phyloP scores from a whole-genome alignment of 2,329 filamentous ascomycete genomes.

The Penicillium sp. region DNA sequence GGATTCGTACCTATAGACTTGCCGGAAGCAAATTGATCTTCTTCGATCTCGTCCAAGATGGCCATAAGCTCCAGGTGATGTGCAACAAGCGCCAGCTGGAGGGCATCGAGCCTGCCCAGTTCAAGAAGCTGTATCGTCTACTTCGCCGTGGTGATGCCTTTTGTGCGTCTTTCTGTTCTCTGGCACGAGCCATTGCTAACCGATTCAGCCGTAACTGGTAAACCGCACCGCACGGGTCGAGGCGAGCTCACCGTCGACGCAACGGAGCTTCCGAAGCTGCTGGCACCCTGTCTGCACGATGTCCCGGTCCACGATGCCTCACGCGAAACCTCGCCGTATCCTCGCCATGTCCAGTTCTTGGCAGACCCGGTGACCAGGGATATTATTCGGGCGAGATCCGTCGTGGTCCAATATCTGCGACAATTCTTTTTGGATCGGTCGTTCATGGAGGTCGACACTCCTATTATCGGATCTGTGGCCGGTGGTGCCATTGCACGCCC shows the following conservation, averaged over 20 bases:
- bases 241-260: slow-evolving; percentile 75
- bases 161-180: slow-evolving; percentile 55
- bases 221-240: slow-evolving; percentile 65
- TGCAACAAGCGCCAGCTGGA: slow-evolving; percentile 58
- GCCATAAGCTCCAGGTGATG: slow-evolving; percentile 71
- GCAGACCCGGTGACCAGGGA: slow-evolving; percentile 68
- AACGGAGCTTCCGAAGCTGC: slow-evolving; percentile 64
- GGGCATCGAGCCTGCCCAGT: slow-evolving; percentile 41
- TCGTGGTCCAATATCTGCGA: slow-evolving; percentile 71
- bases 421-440: slow-evolving; percentile 67
- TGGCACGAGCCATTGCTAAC: slow-evolving; percentile 6
- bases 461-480: slow-evolving; percentile 76
- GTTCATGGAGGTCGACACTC: slow-evolving; percentile 88
- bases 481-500: slow-evolving; percentile 86
- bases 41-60: slow-evolving; percentile 73
- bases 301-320: slow-evolving; percentile 70
- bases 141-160: slow-evolving; percentile 80
- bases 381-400: slow-evolving; percentile 69
- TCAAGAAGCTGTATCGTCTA: slow-evolving; percentile 62
- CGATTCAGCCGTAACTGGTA: slow-evolving; percentile 63
- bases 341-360: slow-evolving; percentile 83
- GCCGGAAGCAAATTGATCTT: slow-evolving; percentile 80
- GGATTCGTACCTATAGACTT: slow-evolving; percentile 68
- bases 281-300: slow-evolving; percentile 76
- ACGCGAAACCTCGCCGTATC: slow-evolving; percentile 68